Percentiles rank a stretch among this genome's conserved stretches.
Conservation (phyloP, 306 rosid genomes). For the Citrullus colocynthis region DNA sequence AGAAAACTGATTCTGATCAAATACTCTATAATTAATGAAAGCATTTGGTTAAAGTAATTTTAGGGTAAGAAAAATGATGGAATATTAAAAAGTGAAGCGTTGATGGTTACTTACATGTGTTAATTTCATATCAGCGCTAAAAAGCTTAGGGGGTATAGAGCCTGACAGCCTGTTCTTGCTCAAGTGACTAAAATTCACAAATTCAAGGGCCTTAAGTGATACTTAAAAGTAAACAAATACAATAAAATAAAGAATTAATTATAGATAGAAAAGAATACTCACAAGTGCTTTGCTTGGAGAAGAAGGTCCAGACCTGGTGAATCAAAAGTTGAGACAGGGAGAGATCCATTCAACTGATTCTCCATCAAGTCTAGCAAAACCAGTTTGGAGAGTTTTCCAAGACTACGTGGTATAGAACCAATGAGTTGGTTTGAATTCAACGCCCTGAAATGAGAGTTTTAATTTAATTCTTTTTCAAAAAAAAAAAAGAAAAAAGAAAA, state of each 20-base stretch:
- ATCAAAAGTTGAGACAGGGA: conserved; percentile 19
- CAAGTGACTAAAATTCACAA: conserved; percentile 60
- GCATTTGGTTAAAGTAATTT: neutral
- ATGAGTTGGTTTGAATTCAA: conserved; percentile 20
- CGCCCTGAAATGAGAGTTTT: conserved; percentile 14
- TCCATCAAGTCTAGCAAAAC: conserved; percentile 31
- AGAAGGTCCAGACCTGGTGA: conserved; percentile 24
- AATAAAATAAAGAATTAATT: neutral
- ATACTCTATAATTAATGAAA: conserved; percentile 11
- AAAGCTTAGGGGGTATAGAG: conserved; percentile 46
- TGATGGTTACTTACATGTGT: conserved; percentile 53
- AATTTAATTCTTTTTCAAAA: neutral
- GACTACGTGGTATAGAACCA: conserved; percentile 24
- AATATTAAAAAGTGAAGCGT: neutral
- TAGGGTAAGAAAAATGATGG: neutral
- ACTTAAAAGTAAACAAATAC: no score
- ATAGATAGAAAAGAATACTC: neutral
- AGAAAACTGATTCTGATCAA: conserved; percentile 48
- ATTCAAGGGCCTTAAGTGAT: neutral
- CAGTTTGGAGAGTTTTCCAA: conserved; percentile 28
- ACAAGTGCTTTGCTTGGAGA: conserved; percentile 25
- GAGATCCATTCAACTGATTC: conserved; percentile 19
- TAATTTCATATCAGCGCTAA: conserved; percentile 53
- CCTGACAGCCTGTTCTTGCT: conserved; percentile 81
- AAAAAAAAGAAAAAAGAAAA: neutral